Base-by-base conservation (phyloP, 2,329 filamentous ascomycete species). In the Epichloe typhina region DNA sequence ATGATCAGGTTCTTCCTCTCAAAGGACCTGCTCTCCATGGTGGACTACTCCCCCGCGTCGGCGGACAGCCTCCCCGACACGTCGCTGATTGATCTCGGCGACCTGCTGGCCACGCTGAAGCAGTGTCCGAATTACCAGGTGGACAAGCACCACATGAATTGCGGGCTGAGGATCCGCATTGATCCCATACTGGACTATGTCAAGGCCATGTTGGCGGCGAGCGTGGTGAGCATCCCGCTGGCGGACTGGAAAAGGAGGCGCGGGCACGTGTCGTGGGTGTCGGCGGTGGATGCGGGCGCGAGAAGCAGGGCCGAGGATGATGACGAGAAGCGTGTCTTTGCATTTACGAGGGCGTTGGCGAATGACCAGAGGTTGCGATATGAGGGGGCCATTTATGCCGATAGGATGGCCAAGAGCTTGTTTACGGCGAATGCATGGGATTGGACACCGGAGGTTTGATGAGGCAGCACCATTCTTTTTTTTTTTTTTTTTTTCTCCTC, bases 101-200 rank as follows among this genome's bases (percentile, higher is more conserved):
- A 75, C 26, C 61, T 89, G 1, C 62, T 89, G 15, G 67, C 76
- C 9, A 72, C 73, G 0, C 68, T 89, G 21, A 75, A 79, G 38
- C 80, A 88, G 64, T 81, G 77, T 47, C 82, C 85, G 1, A 76
- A 73, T 50, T 89, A 89, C 61, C 86, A 89, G 63, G 76, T 89
- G 53, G 84, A 90, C 64, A 76, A 75, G 56, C 72, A 88, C 60
- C 86, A 90, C 63, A 73, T 74, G 1, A 84, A 88, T 63, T 90
- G 86, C 60, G 86, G 86, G 1, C 70, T 87, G 38, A 72, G 84
- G 43, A 80, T 78, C 3, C 73, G 80, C 17, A 64, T 88, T 3
- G 67, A 85, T 39, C 82, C 84, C 7, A 73, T 86, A 3, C 64
- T 88, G 15, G 82, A 85, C 50, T 76, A 81, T 49, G 66, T 89